phyloP scores from a whole-genome alignment of 176 grass and related monocot species.

The Avena atlantica region DNA sequence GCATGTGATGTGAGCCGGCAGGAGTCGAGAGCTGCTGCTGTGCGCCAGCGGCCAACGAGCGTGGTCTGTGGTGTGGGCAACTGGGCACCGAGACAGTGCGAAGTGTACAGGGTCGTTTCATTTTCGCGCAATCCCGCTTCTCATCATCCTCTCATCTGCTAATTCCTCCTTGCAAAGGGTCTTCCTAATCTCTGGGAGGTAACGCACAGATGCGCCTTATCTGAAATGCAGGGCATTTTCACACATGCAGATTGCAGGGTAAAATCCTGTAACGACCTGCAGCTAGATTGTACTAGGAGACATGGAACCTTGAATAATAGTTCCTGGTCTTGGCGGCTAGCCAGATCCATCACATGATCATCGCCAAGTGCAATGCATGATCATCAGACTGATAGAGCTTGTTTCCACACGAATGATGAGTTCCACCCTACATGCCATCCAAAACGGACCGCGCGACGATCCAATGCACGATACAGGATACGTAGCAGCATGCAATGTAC shows the following conservation, averaged over 20 bases:
- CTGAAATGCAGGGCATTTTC: background rate
- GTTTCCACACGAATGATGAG: conserved; percentile 1
- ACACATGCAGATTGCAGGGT: background rate
- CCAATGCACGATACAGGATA: background rate
- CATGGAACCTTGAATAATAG: background rate
- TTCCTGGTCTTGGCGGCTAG: background rate
- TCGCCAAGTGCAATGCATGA: background rate
- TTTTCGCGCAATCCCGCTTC: background rate
- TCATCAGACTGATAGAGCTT: background rate
- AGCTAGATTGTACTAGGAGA: background rate
- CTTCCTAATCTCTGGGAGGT: background rate
- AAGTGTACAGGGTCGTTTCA: background rate
- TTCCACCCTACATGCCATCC: background rate
- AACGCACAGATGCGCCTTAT: background rate
- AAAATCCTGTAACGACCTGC: background rate
- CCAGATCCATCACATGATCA: background rate
- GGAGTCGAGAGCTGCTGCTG: background rate
- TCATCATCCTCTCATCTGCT: background rate
- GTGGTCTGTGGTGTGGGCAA: background rate
- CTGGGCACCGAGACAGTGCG: background rate
- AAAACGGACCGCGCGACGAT: background rate
- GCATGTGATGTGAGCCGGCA: conserved; percentile 20
- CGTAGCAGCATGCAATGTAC: background rate
- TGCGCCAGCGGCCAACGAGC: background rate
- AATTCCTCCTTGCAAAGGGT: background rate